A percentile compares a stretch with the other conserved stretches of the same genome.
These are phyloP conservation scores for Lactarius evosmus DNA, from an alignment of 768 basidiomycete species.

Conservation along the genomic window DNA sequence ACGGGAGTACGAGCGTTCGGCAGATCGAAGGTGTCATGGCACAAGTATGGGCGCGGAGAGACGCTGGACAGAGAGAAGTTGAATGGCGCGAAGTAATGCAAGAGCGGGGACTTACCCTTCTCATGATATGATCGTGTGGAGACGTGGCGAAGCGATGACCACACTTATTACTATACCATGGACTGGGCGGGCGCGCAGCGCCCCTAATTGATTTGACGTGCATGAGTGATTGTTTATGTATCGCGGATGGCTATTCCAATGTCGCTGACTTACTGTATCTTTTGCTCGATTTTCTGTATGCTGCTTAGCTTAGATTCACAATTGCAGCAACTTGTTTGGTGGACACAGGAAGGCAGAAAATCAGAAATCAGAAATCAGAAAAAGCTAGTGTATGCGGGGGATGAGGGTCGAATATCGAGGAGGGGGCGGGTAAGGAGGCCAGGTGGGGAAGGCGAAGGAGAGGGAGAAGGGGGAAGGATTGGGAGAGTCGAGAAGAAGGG, in stretches of 20 bases:
- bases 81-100: constrained; percentile 29
- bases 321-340: constrained; percentile 18
- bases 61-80: constrained; percentile 18
- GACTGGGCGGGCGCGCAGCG: constrained; percentile 3
- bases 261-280: constrained; percentile 22
- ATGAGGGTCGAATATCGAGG: neutral
- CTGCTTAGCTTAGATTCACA: constrained; percentile 24
- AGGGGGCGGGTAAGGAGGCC: constrained; percentile 1
- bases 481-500: constrained; percentile 12
- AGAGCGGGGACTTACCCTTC: constrained; percentile 27
- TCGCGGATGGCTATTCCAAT: constrained; percentile 9
- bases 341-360: neutral
- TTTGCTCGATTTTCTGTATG: constrained; percentile 19
- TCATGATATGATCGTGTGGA: constrained; percentile 24
- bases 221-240: constrained; percentile 20
- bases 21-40: constrained; percentile 24
- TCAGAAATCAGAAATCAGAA: neutral
- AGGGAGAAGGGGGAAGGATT: constrained; percentile 6
- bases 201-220: constrained; percentile 19
- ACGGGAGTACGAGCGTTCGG: constrained; percentile 20
- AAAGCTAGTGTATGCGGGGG: neutral
- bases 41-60: constrained; percentile 27
- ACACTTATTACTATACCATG: constrained; percentile 15
- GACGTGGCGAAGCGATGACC: constrained; percentile 8
- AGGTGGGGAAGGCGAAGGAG: neutral